phyloP scores from a whole-genome alignment of 1,284 basidiomycete species.

The Golubevia sp. region DNA sequence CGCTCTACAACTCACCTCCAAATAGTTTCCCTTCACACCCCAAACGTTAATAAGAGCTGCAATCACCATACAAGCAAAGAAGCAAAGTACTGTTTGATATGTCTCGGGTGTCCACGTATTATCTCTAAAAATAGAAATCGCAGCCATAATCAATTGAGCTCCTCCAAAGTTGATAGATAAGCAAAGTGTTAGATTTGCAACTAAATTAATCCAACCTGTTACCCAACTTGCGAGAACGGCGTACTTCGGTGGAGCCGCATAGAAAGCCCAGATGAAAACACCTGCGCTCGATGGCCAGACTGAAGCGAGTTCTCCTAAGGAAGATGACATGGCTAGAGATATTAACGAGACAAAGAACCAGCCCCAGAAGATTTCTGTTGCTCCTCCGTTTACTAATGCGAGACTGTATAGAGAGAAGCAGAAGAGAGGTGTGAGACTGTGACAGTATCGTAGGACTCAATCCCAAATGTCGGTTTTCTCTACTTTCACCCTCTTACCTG shows the following conservation, averaged over 20 bases:
- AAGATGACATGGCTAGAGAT: conserved; percentile 63
- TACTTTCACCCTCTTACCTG: no score
- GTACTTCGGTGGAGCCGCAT: conserved; percentile 63
- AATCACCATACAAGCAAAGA: conserved; percentile 63
- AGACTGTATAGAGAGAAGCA: no score
- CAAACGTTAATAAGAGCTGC: conserved; percentile 58
- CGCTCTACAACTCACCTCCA: conserved; percentile 1
- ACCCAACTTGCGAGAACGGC: conserved; percentile 63
- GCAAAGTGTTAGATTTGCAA: conserved; percentile 64
- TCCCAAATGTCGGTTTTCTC: no score
- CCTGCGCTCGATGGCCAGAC: conserved; percentile 65
- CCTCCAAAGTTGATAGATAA: conserved; percentile 66
- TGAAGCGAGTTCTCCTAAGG: conserved; percentile 64
- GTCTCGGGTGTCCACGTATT: conserved; percentile 37
- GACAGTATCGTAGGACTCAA: no score
- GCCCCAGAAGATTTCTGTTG: conserved; percentile 11
- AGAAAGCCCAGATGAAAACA: conserved; percentile 65
- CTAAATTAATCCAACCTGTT: conserved; percentile 65
- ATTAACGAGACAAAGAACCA: conserved; percentile 65
- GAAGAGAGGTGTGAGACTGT: no score
- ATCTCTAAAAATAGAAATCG: conserved; percentile 62
- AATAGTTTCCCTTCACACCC: conserved; percentile 35
- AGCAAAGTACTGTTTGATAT: conserved; percentile 61
- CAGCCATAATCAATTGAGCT: conserved; percentile 64
- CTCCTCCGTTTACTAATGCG: no score